These are phyloP conservation scores for Populus trichocarpa DNA, from an alignment of 441 rosid species.

Conservation along the genomic window DNA sequence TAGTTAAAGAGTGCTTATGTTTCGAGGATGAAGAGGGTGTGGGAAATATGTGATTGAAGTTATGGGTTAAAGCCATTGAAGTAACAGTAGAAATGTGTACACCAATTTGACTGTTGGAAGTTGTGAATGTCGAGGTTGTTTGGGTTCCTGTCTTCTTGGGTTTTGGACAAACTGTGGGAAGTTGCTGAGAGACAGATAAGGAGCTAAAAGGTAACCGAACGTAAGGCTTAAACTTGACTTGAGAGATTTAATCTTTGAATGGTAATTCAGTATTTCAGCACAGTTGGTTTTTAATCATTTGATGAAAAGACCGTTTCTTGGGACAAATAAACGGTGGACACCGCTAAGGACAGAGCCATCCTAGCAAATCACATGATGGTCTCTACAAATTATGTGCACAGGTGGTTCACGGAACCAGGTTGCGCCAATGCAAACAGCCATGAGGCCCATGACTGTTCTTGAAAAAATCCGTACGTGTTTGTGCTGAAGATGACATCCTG, in stretches of 20 bases:
- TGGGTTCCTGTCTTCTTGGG: not conserved
- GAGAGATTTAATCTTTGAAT: not conserved
- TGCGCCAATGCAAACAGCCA: no score
- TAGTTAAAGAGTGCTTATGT: slow-evolving; percentile 8
- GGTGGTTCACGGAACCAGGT: no score
- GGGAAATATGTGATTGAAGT: slow-evolving; percentile 29
- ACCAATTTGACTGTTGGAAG: not conserved
- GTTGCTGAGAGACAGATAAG: not conserved
- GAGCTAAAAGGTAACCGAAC: not conserved
- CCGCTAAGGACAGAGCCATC: no score
- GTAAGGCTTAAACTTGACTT: not conserved
- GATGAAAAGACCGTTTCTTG: not conserved
- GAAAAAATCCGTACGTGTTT: no score
- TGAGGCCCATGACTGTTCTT: no score
- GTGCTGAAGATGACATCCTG: no score
- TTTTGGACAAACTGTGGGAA: not conserved
- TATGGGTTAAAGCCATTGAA: slow-evolving; percentile 47
- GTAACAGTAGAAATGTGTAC: not conserved
- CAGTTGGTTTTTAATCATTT: not conserved
- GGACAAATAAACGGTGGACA: not conserved
- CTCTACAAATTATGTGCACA: no score
- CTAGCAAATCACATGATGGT: no score
- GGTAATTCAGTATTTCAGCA: not conserved
- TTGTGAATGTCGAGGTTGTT: not conserved
- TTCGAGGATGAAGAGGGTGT: slow-evolving; percentile 12